Evolutionary conservation across 2,329 filamentous ascomycete genomes (phyloP).

Genomic region (Beauveria bassiana): DNA sequence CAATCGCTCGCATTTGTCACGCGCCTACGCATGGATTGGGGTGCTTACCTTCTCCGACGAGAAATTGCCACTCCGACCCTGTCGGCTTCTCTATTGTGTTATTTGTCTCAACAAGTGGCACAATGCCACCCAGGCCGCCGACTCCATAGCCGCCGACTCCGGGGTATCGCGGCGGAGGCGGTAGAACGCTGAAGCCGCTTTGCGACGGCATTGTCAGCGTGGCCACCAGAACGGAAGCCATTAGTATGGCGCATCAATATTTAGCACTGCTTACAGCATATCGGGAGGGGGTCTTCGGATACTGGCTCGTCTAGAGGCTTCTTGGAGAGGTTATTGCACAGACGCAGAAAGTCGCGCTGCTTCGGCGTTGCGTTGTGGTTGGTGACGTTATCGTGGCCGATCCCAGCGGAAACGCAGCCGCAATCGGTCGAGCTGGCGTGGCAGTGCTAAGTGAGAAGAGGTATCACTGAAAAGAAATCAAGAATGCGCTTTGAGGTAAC

Average conservation of each 20-base stretch:
- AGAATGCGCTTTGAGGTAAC: background rate
- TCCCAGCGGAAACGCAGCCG: background rate
- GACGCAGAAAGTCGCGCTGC: slow-evolving; percentile 2
- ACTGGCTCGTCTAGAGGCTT: background rate
- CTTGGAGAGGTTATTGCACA: background rate
- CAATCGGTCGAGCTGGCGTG: background rate
- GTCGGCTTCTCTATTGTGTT: slow-evolving; percentile 76
- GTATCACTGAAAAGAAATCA: background rate
- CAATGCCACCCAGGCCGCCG: slow-evolving; percentile 57
- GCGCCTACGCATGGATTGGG: background rate
- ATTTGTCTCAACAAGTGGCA: slow-evolving; percentile 85
- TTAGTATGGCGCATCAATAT: background rate
- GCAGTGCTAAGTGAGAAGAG: background rate
- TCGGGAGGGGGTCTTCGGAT: background rate
- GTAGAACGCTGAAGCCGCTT: slow-evolving; percentile 59
- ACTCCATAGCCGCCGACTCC: slow-evolving; percentile 63
- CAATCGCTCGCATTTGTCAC: background rate
- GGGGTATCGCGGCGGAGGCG: slow-evolving; percentile 79
- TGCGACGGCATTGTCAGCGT: slow-evolving; percentile 8
- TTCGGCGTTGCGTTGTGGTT: background rate
- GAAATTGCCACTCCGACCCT: slow-evolving; percentile 78
- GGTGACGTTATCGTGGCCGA: background rate
- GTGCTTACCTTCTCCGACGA: slow-evolving; percentile 77
- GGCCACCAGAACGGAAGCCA: background rate
- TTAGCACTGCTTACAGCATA: slow-evolving; percentile 4